Evolutionary conservation across 306 rosid genomes (phyloP), one percentile per base, ranked within the genome.

Genomic region (Casuarina cunninghamiana): DNA sequence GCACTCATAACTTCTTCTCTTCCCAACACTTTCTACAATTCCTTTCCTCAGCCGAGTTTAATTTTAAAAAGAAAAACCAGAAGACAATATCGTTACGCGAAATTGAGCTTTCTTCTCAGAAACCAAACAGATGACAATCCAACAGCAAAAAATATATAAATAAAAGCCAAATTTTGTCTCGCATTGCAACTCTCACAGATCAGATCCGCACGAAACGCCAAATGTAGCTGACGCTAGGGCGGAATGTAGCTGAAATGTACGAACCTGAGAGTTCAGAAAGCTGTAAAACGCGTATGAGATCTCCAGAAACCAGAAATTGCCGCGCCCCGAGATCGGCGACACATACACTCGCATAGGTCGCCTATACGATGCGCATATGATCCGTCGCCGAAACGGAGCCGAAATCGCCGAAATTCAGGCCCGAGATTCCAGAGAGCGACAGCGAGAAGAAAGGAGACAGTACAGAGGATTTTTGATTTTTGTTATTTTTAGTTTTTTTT

Each of bases 151-250:
- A 81, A 72, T n/a, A 10, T 39, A 15, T 16, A 32, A 32, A 13
- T 10, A 46, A 58, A 71, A 57, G 44, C 3, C 32, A 17, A 35
- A 16, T 65, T 16, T 17, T 42, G 19, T 17, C 12, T 12, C 17
- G 21, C 71, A 66, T 39, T 66, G 32, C 49, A 66, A 42, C 17
- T 41, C 49, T 41, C 49, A 66, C 71, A 66, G 15, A 66, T 17
- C 50, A 79, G 89, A 85, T 85, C 86, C 76, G 83, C n/a, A 43
- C 68, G 42, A 81, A 85, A 6, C 74, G 73, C 86, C 78, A 49
- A 74, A 2, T n/a, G 15, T 44, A 19, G 19, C 17, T 73, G 79
- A 53, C 6, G 26, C 3, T 7, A 5, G 50, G 2, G 8, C 3
- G 32, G 71, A 66, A 66, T 66, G 71, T n/a, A n/a, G 71, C 26